Evolutionary conservation across 805 yeast genomes (phyloP).

Genomic region (Spathaspora girioi): DNA sequence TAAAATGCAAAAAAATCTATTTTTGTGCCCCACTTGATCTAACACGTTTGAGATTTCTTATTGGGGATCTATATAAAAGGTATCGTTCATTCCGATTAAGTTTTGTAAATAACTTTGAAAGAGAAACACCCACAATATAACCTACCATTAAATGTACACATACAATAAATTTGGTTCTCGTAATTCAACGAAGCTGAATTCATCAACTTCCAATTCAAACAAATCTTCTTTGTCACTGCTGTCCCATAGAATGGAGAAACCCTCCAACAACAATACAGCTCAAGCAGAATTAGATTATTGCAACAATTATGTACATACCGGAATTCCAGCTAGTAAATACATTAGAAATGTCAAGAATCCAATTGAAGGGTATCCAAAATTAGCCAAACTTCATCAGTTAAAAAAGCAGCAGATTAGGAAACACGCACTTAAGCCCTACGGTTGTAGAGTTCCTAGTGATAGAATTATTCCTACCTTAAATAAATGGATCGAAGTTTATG

Average conservation of each 20-base stretch:
- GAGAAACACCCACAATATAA: too few species aligned
- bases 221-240: not conserved
- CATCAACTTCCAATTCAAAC: not conserved
- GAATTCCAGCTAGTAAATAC: slow-evolving; percentile 31
- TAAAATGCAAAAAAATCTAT: not conserved
- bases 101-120: too few species aligned
- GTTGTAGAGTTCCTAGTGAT: slow-evolving; percentile 51
- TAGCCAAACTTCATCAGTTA: slow-evolving; percentile 62
- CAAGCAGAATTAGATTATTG: slow-evolving; percentile 54
- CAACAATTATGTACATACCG: slow-evolving; percentile 62
- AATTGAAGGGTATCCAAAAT: slow-evolving; percentile 82
- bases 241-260: not conserved
- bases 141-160: slow-evolving; percentile 8
- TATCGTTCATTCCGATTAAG: not conserved
- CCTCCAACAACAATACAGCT: not conserved
- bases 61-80: not conserved
- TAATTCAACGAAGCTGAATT: not conserved
- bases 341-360: slow-evolving; percentile 66
- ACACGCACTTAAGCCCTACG: slow-evolving; percentile 62
- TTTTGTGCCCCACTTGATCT: not conserved
- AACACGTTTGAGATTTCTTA: not conserved
- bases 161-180: slow-evolving; percentile 17
- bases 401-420: slow-evolving; percentile 55
- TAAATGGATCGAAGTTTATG: slow-evolving; percentile 56
- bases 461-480: slow-evolving; percentile 56